These are phyloP conservation scores for Psidium guajava DNA, from an alignment of 345 rosid genomes.

Conservation along the genomic window DNA sequence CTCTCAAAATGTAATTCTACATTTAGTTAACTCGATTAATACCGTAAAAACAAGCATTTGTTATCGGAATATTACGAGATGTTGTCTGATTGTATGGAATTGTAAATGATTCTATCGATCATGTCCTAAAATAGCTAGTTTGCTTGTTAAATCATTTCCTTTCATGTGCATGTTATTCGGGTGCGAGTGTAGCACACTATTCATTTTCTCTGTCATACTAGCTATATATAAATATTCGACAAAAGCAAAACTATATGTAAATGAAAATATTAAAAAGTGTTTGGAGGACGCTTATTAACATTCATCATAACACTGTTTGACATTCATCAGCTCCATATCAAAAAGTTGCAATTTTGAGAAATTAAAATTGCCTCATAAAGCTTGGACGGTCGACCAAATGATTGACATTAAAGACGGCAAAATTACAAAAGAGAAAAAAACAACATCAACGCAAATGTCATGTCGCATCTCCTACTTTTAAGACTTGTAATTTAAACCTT, in stretches of 20 bases:
- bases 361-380: neutral
- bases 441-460: neutral
- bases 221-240: neutral
- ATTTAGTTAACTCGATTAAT: neutral
- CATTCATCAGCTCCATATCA: neutral
- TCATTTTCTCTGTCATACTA: neutral
- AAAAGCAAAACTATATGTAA: neutral
- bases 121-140: neutral
- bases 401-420: neutral
- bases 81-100: neutral
- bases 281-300: neutral
- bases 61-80: accelerated
- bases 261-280: neutral
- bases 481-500: neutral
- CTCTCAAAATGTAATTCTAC: neutral
- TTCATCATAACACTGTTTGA: neutral
- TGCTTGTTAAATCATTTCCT: neutral
- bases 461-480: neutral
- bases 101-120: neutral
- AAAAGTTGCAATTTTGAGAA: neutral
- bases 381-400: neutral
- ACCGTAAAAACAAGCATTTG: neutral
- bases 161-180: neutral
- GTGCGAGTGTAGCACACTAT: neutral
- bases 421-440: neutral